Base-by-base conservation (phyloP, 805 yeast genomes). In the Teunomyces aglyptinius region DNA sequence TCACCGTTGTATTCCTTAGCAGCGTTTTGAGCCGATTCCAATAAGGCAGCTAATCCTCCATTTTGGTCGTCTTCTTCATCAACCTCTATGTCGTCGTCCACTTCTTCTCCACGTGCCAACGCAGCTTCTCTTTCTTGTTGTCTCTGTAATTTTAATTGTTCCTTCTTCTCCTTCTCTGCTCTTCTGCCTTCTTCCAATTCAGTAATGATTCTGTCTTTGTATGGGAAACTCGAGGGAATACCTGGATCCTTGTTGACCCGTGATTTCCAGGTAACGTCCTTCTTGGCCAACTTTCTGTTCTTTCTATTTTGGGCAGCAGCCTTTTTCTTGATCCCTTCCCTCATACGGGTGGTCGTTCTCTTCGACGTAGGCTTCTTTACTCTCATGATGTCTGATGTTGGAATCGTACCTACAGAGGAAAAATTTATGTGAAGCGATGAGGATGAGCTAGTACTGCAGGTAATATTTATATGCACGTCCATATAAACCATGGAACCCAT, bases 251-350 rank as follows among this genome's bases (percentile, higher is more conserved):
- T 92, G 59, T 81, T 82, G 47, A 71, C 69, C 60, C 83, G 82
- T 13, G 96, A 87, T 64, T 81, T 89, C 99, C 99, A 94, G 12
- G 98, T 94, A 3, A 81, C 82, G 65, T 92, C 97, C 63, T 81
- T 90, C 77, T 94, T 94, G 15, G 96, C 79, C 20, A 65, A 54
- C 71, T 94, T 94, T 58, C 77, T 80, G 64, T 87, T 86, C 64
- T 94, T 94, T 68, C 95, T 83, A 53, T 85, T 79, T 58, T 91
- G 92, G 6, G 98, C 97, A 35, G 92, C 80, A 2, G 96, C 91
- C 71, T 94, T 94, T 81, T 90, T 94, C 75, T 89, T 86, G 65
- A 94, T 90, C 53, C 99, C 99, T 67, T 91, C 96, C 62, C 90
- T 83, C 88, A 91, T 82, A 67, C 95, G 89, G 59, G 98, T 92